Percentiles rank a stretch among this genome's conserved stretches.
Evolutionary conservation across 2,329 filamentous ascomycete genomes (phyloP).

Genomic region (Metarhizium album): DNA sequence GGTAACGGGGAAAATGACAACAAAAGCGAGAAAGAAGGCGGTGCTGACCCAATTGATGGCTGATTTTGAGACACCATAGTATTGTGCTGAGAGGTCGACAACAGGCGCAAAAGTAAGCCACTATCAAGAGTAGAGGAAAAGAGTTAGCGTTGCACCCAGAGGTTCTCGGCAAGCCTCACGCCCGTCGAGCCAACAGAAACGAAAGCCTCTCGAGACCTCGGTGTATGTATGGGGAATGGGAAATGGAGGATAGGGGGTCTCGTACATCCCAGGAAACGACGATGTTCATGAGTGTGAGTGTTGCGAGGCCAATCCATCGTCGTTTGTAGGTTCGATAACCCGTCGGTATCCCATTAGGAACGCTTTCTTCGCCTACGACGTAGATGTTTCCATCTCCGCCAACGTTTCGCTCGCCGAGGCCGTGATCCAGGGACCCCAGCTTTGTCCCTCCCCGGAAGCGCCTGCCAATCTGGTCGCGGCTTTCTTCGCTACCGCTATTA

Average conservation of each 20-base stretch:
- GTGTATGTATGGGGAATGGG: no score
- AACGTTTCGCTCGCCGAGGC: constrained; percentile 13
- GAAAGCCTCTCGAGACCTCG: background rate
- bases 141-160: background rate
- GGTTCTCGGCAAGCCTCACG: background rate
- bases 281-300: constrained; percentile 81
- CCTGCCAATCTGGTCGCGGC: constrained; percentile 10
- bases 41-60: constrained; percentile 91
- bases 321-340: constrained; percentile 57
- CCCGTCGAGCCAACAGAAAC: background rate
- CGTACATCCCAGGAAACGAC: constrained; percentile 92
- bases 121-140: constrained; percentile 20
- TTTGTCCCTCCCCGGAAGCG: constrained; percentile 22
- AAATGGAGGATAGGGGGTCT: no score
- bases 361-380: constrained; percentile 12
- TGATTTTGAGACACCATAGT: constrained; percentile 64
- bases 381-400: constrained; percentile 12
- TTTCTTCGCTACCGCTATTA: background rate
- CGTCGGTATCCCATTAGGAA: constrained; percentile 17
- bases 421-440: constrained; percentile 18
- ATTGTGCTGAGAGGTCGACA: constrained; percentile 59
- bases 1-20: constrained; percentile 56
- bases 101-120: constrained; percentile 91
- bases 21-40: constrained; percentile 76
- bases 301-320: constrained; percentile 77